phyloP scores from a whole-genome alignment of 1,284 basidiomycete genomes.

The Ganoderma resinaceum region DNA sequence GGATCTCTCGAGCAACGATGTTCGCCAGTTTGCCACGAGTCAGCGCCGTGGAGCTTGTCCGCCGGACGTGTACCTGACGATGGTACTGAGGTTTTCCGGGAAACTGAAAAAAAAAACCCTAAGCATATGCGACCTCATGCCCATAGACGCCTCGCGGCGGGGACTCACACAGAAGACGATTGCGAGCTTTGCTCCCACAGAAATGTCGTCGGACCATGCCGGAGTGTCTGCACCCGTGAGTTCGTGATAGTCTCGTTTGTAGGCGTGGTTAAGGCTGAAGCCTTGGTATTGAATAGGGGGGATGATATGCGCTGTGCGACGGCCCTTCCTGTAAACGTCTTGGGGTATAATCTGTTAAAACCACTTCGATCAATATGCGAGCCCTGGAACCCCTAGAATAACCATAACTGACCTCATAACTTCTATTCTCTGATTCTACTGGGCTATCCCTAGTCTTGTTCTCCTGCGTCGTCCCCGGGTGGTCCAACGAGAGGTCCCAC shows the following conservation, averaged over 20 bases:
- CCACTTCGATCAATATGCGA: background rate
- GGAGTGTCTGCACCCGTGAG: background rate
- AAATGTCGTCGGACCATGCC: background rate
- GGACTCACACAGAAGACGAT: background rate
- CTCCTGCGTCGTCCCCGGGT: background rate
- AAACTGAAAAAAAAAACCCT: background rate
- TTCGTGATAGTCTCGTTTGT: background rate
- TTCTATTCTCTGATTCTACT: background rate
- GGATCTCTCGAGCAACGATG: too few species aligned
- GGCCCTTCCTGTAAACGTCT: background rate
- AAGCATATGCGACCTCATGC: background rate
- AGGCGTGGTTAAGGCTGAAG: background rate
- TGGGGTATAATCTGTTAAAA: background rate
- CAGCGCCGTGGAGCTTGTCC: background rate
- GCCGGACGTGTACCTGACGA: background rate
- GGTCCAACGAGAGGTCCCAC: background rate
- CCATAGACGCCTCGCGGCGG: background rate
- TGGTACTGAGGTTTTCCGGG: background rate
- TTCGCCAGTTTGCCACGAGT: too few species aligned
- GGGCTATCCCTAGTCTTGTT: background rate
- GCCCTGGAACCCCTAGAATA: background rate
- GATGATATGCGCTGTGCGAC: background rate
- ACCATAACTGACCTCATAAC: background rate
- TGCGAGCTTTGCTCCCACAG: background rate
- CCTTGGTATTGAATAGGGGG: background rate